phyloP scores from a whole-genome alignment of 2,329 filamentous ascomycete genomes.

The Claviceps fusiformis region DNA sequence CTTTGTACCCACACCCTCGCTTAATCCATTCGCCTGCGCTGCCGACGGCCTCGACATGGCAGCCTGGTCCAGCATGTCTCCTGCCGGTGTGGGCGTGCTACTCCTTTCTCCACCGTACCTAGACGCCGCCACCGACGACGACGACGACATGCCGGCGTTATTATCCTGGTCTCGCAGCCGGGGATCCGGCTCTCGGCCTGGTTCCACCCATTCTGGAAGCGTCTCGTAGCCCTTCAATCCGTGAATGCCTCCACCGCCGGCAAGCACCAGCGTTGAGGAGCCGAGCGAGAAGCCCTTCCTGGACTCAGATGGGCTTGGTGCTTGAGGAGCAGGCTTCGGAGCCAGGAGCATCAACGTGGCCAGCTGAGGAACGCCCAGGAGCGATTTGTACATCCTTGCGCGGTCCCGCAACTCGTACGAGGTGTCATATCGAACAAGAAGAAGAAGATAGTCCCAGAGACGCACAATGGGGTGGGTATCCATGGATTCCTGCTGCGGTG shows the following conservation, averaged over 20 bases:
- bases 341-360: slow-evolving; percentile 83
- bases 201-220: slow-evolving; percentile 73
- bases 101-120: slow-evolving; percentile 18
- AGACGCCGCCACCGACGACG: too few species aligned
- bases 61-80: slow-evolving; percentile 46
- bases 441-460: slow-evolving; percentile 73
- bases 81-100: slow-evolving; percentile 41
- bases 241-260: slow-evolving; percentile 57
- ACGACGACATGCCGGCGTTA: slow-evolving; percentile 11
- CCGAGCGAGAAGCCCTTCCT: slow-evolving; percentile 68
- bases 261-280: slow-evolving; percentile 73
- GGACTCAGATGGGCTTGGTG: slow-evolving; percentile 75
- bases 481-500: slow-evolving; percentile 13
- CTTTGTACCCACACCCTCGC: slow-evolving; percentile 50
- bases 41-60: slow-evolving; percentile 26
- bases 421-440: slow-evolving; percentile 81
- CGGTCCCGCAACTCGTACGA: slow-evolving; percentile 93
- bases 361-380: slow-evolving; percentile 73
- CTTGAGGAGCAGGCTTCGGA: slow-evolving; percentile 85
- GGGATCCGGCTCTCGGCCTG: slow-evolving; percentile 67
- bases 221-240: slow-evolving; percentile 66
- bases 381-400: slow-evolving; percentile 71
- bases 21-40: slow-evolving; percentile 35
- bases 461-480: slow-evolving; percentile 53
- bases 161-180: slow-evolving; percentile 51